Evolutionary conservation across 2,329 filamentous ascomycete genomes (phyloP), one percentile per base, ranked within the genome.

Genomic region (Aspergillus viridinutans): DNA sequence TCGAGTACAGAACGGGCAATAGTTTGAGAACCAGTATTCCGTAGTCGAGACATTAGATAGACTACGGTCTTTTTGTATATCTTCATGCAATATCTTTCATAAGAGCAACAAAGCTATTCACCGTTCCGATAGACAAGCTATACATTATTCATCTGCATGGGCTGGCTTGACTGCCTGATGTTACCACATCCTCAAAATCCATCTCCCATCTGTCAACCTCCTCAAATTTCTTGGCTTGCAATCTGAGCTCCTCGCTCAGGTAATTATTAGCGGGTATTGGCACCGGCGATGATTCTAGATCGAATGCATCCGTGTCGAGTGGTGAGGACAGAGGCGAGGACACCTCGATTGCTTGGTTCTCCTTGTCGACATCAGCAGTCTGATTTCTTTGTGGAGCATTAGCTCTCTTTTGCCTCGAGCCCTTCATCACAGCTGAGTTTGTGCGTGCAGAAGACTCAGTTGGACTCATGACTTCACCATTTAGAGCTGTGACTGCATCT

Each of bases 191-290:
- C 58, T 77, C 75, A 66, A 76, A 77, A 28, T 76, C 75, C 69
- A 77, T 75, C 56, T 74, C 50, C 75, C 75, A 77, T 58, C 70
- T 61, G 59, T 77, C 75, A 47, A 77, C 65, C 58, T 76, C 75
- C 0, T 71, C 71, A 63, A 77, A 77, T 45, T 76, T 76, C 58
- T 64, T 64, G 28, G 69, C 68, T 51, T 73, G 71, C 17, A 61
- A 56, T 23, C 67, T 65, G 35, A 77, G 62, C 51, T 77, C 75
- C 42, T 72, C 69, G 56, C 73, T 77, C 47, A 67, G 57, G 52
- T 64, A 67, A 38, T 63, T 62, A 6, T 54, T 58, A 35, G 58
- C 51, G 2, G 57, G 54, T 7, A 35, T 32, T 23, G 53, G 56
- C 35, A 63, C 58, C 40, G 54, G 50, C 26, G 50, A 45, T 21